These are phyloP conservation scores for Triadica sebifera DNA, from an alignment of 345 rosid genomes.

Conservation along the genomic window DNA sequence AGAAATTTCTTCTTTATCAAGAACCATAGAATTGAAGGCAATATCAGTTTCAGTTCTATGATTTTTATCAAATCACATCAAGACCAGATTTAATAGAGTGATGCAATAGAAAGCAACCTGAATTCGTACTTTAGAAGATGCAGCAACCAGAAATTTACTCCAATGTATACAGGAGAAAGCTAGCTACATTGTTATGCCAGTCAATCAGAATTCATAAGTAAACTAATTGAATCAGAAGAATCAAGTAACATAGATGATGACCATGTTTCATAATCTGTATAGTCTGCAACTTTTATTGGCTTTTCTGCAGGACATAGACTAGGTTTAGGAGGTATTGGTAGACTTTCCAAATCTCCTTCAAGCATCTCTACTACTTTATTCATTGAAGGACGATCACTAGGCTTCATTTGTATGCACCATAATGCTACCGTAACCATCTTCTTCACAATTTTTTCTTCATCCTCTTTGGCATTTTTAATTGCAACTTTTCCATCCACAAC, in stretches of 20 bases:
- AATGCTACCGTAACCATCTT: conserved; percentile 18
- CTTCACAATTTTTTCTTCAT: conserved; percentile 10
- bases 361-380: conserved; percentile 20
- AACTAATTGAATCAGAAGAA: conserved; percentile 10
- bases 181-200: background rate
- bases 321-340: conserved; percentile 22
- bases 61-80: too few species aligned
- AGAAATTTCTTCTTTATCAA: too few species aligned
- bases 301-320: conserved; percentile 3
- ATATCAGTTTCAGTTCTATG: too few species aligned
- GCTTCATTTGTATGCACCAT: conserved; percentile 26
- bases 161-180: background rate
- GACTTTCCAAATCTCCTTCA: conserved; percentile 12
- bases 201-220: background rate
- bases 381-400: conserved; percentile 21
- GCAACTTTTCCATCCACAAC: conserved; percentile 7
- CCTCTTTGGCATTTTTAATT: background rate
- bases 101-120: too few species aligned
- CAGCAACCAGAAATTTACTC: background rate
- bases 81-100: too few species aligned
- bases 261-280: conserved; percentile 9
- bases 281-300: background rate
- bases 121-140: too few species aligned
- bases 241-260: conserved; percentile 10
- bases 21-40: too few species aligned